Evolutionary conservation across 2,329 filamentous ascomycete species (phyloP).

Genomic region (Trichoderma endophyticum): DNA sequence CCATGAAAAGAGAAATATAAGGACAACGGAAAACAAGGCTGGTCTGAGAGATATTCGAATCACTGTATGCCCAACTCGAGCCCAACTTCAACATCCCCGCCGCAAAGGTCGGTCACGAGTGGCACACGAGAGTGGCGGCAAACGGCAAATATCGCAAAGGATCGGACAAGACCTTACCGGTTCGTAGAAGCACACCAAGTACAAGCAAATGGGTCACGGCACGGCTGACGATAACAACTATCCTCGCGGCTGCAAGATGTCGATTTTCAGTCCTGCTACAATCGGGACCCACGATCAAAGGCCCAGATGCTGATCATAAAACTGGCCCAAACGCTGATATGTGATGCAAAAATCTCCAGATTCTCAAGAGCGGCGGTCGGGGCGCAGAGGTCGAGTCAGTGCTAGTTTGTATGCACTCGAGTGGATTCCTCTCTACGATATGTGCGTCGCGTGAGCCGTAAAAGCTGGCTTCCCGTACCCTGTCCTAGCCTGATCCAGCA

Average conservation of each 20-base stretch:
- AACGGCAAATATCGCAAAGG: slow-evolving; percentile 11
- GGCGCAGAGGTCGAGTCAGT: slow-evolving; percentile 9
- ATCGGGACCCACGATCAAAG: background rate
- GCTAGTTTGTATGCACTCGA: slow-evolving; percentile 15
- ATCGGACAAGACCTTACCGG: background rate
- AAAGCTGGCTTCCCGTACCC: background rate
- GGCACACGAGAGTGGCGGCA: slow-evolving; percentile 1
- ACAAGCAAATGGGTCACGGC: background rate
- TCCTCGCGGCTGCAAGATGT: background rate
- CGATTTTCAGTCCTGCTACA: background rate
- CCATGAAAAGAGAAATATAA: background rate
- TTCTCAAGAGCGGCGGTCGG: slow-evolving; percentile 17
- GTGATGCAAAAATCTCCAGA: slow-evolving; percentile 16
- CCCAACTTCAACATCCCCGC: slow-evolving; percentile 14
- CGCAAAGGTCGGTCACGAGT: slow-evolving; percentile 15
- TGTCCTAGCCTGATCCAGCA: background rate
- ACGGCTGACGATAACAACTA: background rate
- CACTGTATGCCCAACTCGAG: slow-evolving; percentile 13
- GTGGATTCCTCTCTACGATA: slow-evolving; percentile 10
- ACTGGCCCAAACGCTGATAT: background rate
- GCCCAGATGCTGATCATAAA: background rate
- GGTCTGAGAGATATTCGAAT: background rate
- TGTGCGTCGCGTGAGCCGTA: slow-evolving; percentile 13
- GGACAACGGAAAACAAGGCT: background rate
- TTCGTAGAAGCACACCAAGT: background rate